These are phyloP conservation scores for Diddensiella caesifluorescens DNA, from an alignment of 805 yeast genomes.

Conservation along the genomic window DNA sequence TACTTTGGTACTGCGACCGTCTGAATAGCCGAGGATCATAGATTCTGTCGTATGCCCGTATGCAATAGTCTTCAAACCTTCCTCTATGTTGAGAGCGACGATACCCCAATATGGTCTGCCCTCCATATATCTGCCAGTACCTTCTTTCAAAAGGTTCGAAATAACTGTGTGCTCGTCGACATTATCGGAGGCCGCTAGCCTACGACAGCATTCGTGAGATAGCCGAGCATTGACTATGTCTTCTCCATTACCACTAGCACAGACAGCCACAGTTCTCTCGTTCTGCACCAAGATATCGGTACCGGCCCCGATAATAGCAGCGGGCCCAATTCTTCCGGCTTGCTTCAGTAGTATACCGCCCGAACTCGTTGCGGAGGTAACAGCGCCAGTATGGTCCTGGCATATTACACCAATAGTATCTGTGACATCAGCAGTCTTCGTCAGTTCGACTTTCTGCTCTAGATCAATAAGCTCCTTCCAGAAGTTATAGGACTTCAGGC, in stretches of 20 bases:
- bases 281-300: conserved; percentile 17
- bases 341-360: conserved; percentile 37
- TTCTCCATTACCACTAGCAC: conserved; percentile 39
- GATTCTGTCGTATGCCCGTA: conserved; percentile 25
- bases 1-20: not conserved
- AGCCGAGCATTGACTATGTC: conserved; percentile 32
- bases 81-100: conserved; percentile 9
- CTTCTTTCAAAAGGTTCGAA: not conserved
- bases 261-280: conserved; percentile 19
- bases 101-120: conserved; percentile 21
- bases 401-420: conserved; percentile 41
- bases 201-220: conserved; percentile 18
- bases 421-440: conserved; percentile 15
- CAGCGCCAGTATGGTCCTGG: conserved; percentile 20
- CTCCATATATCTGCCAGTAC: too few relatives aligned
- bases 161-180: conserved; percentile 6
- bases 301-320: conserved; percentile 38
- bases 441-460: not conserved
- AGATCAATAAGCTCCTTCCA: conserved; percentile 18
- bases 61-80: conserved; percentile 6
- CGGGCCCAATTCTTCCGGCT: conserved; percentile 40
- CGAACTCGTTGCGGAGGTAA: conserved; percentile 35
- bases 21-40: conserved; percentile 19
- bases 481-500: conserved; percentile 13
- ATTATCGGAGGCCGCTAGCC: not conserved